Percentiles rank a stretch among this genome's conserved stretches.
phyloP scores from a whole-genome alignment of 1,284 basidiomycete species.

The Trichosporon ovoides region DNA sequence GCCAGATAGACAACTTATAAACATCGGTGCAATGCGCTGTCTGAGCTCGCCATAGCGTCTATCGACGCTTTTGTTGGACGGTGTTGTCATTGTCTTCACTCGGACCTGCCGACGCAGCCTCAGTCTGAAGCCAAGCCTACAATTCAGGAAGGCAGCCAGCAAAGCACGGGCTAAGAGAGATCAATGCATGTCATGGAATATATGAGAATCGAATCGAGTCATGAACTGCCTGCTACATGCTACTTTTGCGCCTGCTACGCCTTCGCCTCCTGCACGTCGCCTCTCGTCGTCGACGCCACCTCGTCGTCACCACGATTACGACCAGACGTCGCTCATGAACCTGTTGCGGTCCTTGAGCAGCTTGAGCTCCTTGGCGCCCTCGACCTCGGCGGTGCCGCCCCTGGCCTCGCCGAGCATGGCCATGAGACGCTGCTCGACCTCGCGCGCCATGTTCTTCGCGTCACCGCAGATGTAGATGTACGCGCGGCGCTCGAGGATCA shows the following conservation, averaged over 20 bases:
- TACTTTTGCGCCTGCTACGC: background rate
- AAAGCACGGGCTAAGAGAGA: background rate
- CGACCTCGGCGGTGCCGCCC: conserved; percentile 74
- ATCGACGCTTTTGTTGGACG: too few relatives aligned
- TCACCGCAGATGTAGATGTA: conserved; percentile 96
- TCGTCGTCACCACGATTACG: background rate
- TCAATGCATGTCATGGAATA: too few relatives aligned
- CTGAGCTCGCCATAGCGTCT: too few relatives aligned
- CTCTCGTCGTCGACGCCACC: background rate
- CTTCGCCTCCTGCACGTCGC: too few relatives aligned
- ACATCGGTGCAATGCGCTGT: too few relatives aligned
- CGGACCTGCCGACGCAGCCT: too few relatives aligned
- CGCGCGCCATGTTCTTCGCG: conserved; percentile 91
- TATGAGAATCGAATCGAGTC: background rate
- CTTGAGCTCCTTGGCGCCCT: conserved; percentile 86
- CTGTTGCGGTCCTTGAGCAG: conserved; percentile 75
- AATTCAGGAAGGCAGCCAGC: too few relatives aligned
- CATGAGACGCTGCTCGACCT: conserved; percentile 81
- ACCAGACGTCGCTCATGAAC: too few relatives aligned
- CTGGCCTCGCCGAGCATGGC: conserved; percentile 89
- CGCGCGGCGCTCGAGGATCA: conserved; percentile 86
- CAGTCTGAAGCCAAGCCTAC: too few relatives aligned
- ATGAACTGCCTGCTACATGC: background rate
- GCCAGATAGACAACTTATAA: background rate
- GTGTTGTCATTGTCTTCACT: too few relatives aligned